Conservation (phyloP, 345 rosid species). For the Lumnitzera racemosa region DNA sequence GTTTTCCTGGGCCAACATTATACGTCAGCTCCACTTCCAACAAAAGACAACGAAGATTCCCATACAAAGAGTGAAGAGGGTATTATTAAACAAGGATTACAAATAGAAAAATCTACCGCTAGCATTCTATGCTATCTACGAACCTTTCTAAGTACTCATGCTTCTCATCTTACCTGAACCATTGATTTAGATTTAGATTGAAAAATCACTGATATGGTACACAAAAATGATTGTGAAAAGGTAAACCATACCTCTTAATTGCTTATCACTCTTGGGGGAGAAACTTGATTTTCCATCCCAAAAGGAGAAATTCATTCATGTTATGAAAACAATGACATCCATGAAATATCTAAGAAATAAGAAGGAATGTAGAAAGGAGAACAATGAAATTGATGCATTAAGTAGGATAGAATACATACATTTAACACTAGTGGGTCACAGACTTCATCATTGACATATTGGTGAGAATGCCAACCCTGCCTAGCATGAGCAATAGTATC, state of each 20-base stretch:
- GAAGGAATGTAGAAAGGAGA: neutral
- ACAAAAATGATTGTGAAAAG: neutral
- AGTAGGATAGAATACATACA: slow-evolving; percentile 13
- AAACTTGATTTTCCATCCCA: slow-evolving; percentile 44
- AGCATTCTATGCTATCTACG: slow-evolving; percentile 54
- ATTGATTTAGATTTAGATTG: neutral
- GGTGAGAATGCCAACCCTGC: slow-evolving; percentile 70
- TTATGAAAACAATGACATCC: neutral
- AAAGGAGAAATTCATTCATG: slow-evolving; percentile 1
- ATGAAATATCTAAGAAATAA: neutral
- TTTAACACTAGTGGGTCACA: slow-evolving; percentile 25
- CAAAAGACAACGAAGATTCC: slow-evolving; percentile 20
- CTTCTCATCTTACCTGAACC: slow-evolving; percentile 39
- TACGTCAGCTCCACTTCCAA: slow-evolving; percentile 23
- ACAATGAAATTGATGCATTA: neutral
- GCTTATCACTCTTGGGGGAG: slow-evolving; percentile 40
- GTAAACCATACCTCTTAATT: slow-evolving; percentile 40
- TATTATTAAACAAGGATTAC: slow-evolving; percentile 45
- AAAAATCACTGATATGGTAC: neutral
- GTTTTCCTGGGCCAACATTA: slow-evolving; percentile 56
- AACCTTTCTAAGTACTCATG: slow-evolving; percentile 29
- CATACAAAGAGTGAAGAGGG: slow-evolving; percentile 49
- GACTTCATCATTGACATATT: slow-evolving; percentile 53
- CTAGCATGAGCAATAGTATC: slow-evolving; percentile 76
- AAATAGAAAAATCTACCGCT: slow-evolving; percentile 59